Evolutionary conservation across 345 rosid genomes (phyloP), one percentile per base, ranked within the genome.

Genomic region (Psidium friedrichsthalianum): DNA sequence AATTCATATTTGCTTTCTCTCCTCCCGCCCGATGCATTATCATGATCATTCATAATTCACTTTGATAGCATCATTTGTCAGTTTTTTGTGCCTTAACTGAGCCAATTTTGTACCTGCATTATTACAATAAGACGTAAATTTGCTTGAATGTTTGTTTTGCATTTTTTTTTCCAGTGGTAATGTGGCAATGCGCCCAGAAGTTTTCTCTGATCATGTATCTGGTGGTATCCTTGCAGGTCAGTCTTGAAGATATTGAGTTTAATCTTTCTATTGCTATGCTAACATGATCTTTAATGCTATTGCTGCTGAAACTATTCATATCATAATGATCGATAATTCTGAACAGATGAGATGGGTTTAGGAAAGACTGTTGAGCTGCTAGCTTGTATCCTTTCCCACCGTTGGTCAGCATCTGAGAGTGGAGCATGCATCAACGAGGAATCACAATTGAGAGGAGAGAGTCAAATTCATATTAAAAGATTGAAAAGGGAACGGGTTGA

Each of bases 181-280:
- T 90, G 87, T 97, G 86, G 93, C 98, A n/a, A 83, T 94, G 89
- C 78, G 53, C 16, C 92, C 89, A 36, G 95, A 95, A 86, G 81
- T 88, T 83, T 86, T 91, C 86, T 86, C 96, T 61, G 89, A 97
- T 80, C 84, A 74, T 88, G 91, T 94, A 90, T 89, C 88, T 18
- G 99, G 99, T n/a, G 99, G 98, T 85, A 95, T 97, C 88, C 98
- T 97, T 89, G 99, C 99, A 76, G 98, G 99, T 95, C 92, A 86
- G 93, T 86, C 82, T 64, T 69, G 32, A 29, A 49, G 47, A 36
- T 24, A 29, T 82, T 36, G 80, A 69, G 25, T 36, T 32, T 36
- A 69, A 36, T 69, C 6, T 32, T 69, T 69, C 29, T 36, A 69
- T 40, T 86, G 84, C 53, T 9, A 83, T 49, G 78, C 16, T 82